A percentile compares a stretch with the other conserved stretches of the same genome.
phyloP scores from a whole-genome alignment of 129 eudicot genomes.

The Chrysanthemum seticuspe region DNA sequence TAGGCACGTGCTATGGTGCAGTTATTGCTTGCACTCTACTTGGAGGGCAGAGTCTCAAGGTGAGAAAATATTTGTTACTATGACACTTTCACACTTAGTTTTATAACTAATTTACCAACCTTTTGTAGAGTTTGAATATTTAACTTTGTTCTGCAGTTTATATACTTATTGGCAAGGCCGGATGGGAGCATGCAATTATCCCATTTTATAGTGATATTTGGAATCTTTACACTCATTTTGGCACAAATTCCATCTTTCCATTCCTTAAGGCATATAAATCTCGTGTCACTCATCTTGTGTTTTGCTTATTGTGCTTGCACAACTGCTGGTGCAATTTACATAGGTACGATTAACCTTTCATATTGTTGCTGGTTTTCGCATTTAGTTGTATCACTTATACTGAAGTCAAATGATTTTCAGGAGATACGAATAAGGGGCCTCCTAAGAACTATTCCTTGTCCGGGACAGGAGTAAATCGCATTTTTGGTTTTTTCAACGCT shows the following conservation, averaged over 20 bases:
- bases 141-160: constrained; percentile 41
- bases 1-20: constrained; percentile 64
- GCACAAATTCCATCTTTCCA: constrained; percentile 82
- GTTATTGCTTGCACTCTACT: constrained; percentile 71
- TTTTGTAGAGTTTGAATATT: neutral
- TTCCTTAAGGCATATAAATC: constrained; percentile 77
- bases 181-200: constrained; percentile 68
- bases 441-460: constrained; percentile 50
- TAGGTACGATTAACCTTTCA: constrained; percentile 37
- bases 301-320: constrained; percentile 75
- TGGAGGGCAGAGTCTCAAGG: constrained; percentile 88
- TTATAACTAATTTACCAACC: no score
- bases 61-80: neutral
- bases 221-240: constrained; percentile 53
- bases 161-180: constrained; percentile 51
- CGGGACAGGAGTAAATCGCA: constrained; percentile 41
- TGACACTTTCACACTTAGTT: neutral
- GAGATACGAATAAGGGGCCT: constrained; percentile 47
- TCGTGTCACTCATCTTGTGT: constrained; percentile 57
- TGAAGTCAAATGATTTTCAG: constrained; percentile 20
- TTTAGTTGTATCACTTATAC: neutral
- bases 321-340: constrained; percentile 65
- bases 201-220: constrained; percentile 57
- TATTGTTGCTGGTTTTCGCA: neutral
- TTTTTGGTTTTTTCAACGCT: constrained; percentile 66